These are phyloP conservation scores for Uncinocarpus reesii DNA, from an alignment of 2,329 filamentous ascomycete species.

Conservation along the genomic window DNA sequence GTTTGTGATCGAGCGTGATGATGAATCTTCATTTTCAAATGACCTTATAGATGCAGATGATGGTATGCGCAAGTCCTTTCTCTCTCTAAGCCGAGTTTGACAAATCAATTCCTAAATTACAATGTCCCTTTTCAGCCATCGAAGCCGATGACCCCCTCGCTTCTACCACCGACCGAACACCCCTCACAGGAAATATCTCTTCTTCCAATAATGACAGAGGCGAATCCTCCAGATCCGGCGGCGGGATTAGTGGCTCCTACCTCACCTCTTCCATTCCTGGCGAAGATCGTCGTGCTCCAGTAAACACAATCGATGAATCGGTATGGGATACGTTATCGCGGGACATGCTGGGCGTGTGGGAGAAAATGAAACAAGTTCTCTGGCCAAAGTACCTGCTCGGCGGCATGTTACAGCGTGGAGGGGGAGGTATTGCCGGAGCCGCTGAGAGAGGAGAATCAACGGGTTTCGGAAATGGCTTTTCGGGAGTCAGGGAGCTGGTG, in stretches of 20 bases:
- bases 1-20: constrained; percentile 51
- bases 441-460: constrained; percentile 48
- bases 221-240: constrained; percentile 24
- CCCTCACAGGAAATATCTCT: constrained; percentile 69
- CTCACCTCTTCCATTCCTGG: constrained; percentile 83
- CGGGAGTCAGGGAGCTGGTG: constrained; percentile 45
- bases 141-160: constrained; percentile 83
- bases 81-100: not conserved
- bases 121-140: constrained; percentile 50
- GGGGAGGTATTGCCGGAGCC: constrained; percentile 44
- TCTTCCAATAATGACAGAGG: constrained; percentile 37
- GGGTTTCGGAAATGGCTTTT: constrained; percentile 31
- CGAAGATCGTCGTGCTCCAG: constrained; percentile 79
- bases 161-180: constrained; percentile 59
- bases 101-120: not conserved
- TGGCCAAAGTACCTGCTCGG: constrained; percentile 88
- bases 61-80: constrained; percentile 33
- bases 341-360: constrained; percentile 87
- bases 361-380: constrained; percentile 94
- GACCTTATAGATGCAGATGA: constrained; percentile 72
- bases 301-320: constrained; percentile 91
- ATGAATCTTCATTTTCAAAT: constrained; percentile 54
- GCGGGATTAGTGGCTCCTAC: constrained; percentile 59
- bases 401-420: constrained; percentile 49
- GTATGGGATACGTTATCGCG: constrained; percentile 96